These are phyloP conservation scores for Blastocystis hominis DNA, from an alignment of 352 stramenopile species.

Conservation along the genomic window DNA sequence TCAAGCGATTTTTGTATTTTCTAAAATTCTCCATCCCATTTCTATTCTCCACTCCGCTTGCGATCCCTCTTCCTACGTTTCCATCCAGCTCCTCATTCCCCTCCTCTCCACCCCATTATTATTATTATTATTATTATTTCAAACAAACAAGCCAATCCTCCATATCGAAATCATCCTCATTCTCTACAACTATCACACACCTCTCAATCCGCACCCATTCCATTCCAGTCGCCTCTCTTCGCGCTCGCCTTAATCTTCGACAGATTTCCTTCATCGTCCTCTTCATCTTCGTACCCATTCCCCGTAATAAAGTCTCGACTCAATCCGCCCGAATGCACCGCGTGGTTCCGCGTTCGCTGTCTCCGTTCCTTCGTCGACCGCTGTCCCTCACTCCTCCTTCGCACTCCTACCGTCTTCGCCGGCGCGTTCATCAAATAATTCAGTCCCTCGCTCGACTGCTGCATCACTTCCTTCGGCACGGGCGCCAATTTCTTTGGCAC, in stretches of 20 bases:
- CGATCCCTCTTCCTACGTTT: too few relatives aligned
- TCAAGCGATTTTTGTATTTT: too few relatives aligned
- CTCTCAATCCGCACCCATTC: too few relatives aligned
- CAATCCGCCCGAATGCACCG: constrained; percentile 7
- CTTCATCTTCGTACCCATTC: too few relatives aligned
- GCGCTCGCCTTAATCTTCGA: constrained; percentile 40
- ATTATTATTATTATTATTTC: too few relatives aligned
- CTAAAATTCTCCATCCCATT: too few relatives aligned
- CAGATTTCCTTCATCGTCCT: constrained; percentile 47
- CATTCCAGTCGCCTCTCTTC: neutral
- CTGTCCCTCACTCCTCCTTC: neutral
- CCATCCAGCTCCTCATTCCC: too few relatives aligned
- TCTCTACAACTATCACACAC: neutral
- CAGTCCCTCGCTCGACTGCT: neutral
- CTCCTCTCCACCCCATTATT: too few relatives aligned
- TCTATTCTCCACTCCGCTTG: too few relatives aligned
- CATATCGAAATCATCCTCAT: constrained; percentile 3
- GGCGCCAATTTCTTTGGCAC: neutral
- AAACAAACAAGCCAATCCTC: neutral
- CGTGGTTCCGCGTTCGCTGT: constrained; percentile 18
- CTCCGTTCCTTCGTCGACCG: neutral
- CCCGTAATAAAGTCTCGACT: constrained; percentile 11
- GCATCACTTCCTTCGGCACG: constrained; percentile 6
- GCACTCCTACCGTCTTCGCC: neutral
- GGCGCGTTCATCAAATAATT: constrained; percentile 29